Evolutionary conservation across 2,329 filamentous ascomycete genomes (phyloP).

Genomic region (Trichoderma lentiforme): DNA sequence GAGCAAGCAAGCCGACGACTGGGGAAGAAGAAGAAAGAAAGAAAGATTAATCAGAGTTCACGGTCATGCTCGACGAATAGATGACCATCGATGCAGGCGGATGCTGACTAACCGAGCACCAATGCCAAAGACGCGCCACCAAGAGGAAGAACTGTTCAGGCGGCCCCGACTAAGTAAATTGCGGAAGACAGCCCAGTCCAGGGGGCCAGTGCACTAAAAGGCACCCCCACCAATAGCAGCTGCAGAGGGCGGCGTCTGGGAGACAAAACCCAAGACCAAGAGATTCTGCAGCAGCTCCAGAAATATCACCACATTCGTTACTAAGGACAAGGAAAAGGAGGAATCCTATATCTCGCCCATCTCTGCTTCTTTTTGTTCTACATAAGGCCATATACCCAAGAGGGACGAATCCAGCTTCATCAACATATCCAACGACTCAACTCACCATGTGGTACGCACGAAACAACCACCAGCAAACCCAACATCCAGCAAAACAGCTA

Average conservation of each 20-base stretch:
- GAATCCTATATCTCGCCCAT: not conserved
- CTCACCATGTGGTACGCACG: constrained; percentile 17
- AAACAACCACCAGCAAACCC: not conserved
- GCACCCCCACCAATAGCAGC: not conserved
- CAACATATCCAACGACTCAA: not conserved
- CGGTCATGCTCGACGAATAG: not conserved
- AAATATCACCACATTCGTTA: not conserved
- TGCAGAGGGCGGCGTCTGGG: not conserved
- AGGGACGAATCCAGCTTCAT: not conserved
- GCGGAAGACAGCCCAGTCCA: not conserved
- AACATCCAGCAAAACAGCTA: not conserved
- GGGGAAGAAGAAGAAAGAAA: not conserved
- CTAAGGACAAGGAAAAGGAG: not conserved
- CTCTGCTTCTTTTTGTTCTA: not conserved
- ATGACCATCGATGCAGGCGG: not conserved
- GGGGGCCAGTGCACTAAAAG: not conserved
- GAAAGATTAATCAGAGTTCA: not conserved
- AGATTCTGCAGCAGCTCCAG: not conserved
- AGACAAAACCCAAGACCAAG: not conserved
- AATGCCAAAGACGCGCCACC: not conserved
- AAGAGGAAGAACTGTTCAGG: not conserved
- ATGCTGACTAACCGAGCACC: not conserved
- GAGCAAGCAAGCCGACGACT: constrained; percentile 6
- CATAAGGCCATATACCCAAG: not conserved
- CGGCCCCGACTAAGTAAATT: not conserved